Conservation (phyloP, 1,139 yeast species). For the Geotrichum candidum region DNA sequence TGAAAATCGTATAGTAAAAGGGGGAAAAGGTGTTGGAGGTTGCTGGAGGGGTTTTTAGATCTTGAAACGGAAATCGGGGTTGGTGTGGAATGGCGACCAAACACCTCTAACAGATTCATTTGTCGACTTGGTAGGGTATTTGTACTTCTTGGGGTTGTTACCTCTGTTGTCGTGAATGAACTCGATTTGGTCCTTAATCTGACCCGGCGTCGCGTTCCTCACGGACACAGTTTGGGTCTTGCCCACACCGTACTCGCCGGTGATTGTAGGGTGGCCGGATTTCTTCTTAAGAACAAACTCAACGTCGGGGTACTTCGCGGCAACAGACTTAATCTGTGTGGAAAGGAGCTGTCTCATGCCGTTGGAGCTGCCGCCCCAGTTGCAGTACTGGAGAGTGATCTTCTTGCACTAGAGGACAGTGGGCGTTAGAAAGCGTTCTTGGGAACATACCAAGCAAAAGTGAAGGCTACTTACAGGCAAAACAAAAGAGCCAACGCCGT, state of each 20-base stretch:
- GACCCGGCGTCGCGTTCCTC: slow-evolving; percentile 49
- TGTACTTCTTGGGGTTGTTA: slow-evolving; percentile 49
- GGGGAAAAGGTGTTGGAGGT: neutral
- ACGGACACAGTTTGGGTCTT: slow-evolving; percentile 53
- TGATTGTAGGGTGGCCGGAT: slow-evolving; percentile 76
- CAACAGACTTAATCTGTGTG: slow-evolving; percentile 52
- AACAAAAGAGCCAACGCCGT: slow-evolving; percentile 77
- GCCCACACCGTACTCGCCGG: slow-evolving; percentile 56
- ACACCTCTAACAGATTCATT: slow-evolving; percentile 90
- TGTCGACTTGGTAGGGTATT: slow-evolving; percentile 68
- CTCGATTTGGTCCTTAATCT: slow-evolving; percentile 50
- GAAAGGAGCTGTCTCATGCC: slow-evolving; percentile 71
- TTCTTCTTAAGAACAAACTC: slow-evolving; percentile 65
- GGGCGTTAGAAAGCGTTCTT: neutral
- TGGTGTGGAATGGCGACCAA: slow-evolving; percentile 93
- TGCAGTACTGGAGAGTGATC: slow-evolving; percentile 72
- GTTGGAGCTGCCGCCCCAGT: slow-evolving; percentile 91
- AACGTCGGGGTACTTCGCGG: slow-evolving; percentile 55
- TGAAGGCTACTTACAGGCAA: slow-evolving; percentile 38
- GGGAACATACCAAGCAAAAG: slow-evolving; percentile 16
- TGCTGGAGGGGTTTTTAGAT: slow-evolving; percentile 37
- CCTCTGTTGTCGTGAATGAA: slow-evolving; percentile 56
- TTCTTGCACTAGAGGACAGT: slow-evolving; percentile 45
- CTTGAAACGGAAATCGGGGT: slow-evolving; percentile 60
- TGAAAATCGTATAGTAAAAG: neutral